Conservation (phyloP, 192 early-diverging fungal species). For the Coemansia sp. region DNA sequence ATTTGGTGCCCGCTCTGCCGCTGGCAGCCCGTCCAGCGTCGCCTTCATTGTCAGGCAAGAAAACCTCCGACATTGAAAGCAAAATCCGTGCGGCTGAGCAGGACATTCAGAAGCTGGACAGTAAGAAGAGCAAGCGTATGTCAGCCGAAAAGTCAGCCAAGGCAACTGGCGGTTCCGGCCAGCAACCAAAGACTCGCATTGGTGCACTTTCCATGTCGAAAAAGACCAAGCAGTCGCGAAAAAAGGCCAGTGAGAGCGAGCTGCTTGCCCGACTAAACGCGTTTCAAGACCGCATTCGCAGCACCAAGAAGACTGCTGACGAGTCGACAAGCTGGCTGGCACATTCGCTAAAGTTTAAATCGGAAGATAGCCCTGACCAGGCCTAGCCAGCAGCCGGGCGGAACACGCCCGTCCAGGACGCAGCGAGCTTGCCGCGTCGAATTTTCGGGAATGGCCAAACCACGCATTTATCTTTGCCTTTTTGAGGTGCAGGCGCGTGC, state of each 20-base stretch:
- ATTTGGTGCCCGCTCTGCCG: background rate
- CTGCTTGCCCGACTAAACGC: slow-evolving; percentile 43
- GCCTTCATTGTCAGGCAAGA: slow-evolving; percentile 9
- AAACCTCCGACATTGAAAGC: background rate
- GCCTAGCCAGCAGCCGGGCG: no score
- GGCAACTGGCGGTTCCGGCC: background rate
- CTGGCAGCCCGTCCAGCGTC: background rate
- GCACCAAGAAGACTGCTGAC: slow-evolving; percentile 34
- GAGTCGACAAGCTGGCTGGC: slow-evolving; percentile 66
- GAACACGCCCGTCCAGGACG: no score
- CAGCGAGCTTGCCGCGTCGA: no score
- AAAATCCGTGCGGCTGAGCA: background rate
- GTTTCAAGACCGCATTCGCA: slow-evolving; percentile 52
- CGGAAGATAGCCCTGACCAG: no score
- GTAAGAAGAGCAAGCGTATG: background rate
- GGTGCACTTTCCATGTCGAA: slow-evolving; percentile 11
- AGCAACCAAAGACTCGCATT: background rate
- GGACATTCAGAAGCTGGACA: background rate
- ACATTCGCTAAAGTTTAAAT: slow-evolving; percentile 43
- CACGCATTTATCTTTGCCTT: background rate
- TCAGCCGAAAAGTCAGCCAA: background rate
- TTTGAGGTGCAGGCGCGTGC: background rate
- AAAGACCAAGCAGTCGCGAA: slow-evolving; percentile 18
- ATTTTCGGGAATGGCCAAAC: no score
- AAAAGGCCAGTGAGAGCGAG: slow-evolving; percentile 42